A percentile compares a stretch with the other conserved stretches of the same genome.
Conservation (phyloP, 2,329 filamentous ascomycete species). For the Lanzia echinophila region DNA sequence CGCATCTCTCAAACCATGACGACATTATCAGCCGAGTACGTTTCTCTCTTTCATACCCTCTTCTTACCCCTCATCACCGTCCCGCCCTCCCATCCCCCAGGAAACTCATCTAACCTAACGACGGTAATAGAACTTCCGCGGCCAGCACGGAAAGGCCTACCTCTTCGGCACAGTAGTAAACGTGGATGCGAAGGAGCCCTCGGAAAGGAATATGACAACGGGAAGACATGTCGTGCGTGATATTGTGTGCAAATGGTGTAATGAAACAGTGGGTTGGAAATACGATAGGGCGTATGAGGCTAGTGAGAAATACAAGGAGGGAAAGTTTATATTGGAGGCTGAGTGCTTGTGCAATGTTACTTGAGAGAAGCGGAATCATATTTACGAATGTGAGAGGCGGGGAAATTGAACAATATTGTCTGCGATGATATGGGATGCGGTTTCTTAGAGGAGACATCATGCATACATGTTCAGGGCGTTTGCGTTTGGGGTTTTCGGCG, state of each 20-base stretch:
- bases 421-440: no score
- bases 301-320: slow-evolving; percentile 97
- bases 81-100: neutral
- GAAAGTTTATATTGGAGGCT: slow-evolving; percentile 92
- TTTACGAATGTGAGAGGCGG: neutral
- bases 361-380: slow-evolving; percentile 28
- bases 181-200: slow-evolving; percentile 73
- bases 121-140: slow-evolving; percentile 77
- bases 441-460: no score
- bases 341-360: slow-evolving; percentile 77
- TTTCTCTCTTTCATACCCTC: slow-evolving; percentile 11
- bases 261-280: slow-evolving; percentile 93
- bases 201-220: slow-evolving; percentile 96
- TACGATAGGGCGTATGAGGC: slow-evolving; percentile 95
- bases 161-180: slow-evolving; percentile 95
- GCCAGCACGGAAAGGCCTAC: slow-evolving; percentile 96
- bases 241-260: slow-evolving; percentile 85
- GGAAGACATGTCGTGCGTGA: slow-evolving; percentile 91
- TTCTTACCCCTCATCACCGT: neutral
- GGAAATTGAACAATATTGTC: neutral
- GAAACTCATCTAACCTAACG: neutral
- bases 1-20: slow-evolving; percentile 89
- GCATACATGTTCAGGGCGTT: neutral
- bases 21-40: slow-evolving; percentile 90
- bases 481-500: neutral